These are phyloP conservation scores for Lepidium campestre DNA, from an alignment of 441 rosid species.

Conservation along the genomic window DNA sequence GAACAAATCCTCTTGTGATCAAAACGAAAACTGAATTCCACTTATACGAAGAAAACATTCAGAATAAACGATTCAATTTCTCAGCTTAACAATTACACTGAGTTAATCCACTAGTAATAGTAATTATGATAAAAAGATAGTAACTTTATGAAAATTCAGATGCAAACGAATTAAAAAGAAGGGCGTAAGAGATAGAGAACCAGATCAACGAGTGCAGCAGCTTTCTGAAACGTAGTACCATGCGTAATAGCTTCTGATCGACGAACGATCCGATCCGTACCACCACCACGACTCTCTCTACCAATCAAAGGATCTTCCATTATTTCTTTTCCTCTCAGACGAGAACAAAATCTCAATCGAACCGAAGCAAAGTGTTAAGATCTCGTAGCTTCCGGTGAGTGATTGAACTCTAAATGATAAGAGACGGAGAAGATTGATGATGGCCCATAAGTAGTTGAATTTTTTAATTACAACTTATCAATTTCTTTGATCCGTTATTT, in stretches of 20 bases:
- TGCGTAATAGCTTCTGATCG: conserved; percentile 73
- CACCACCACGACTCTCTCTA: conserved; percentile 45
- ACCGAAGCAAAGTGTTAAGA: background rate
- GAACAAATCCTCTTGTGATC: background rate
- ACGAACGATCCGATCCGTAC: conserved; percentile 36
- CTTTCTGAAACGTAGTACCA: conserved; percentile 76
- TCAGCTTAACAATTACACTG: background rate
- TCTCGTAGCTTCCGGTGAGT: conserved; percentile 1
- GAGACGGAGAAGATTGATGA: background rate
- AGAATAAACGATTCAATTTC: background rate
- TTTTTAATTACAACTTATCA: background rate
- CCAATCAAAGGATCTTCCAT: conserved; percentile 55
- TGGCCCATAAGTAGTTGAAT: conserved; percentile 24
- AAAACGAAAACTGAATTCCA: background rate
- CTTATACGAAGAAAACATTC: background rate
- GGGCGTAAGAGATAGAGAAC: conserved; percentile 32
- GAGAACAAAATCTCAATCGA: conserved; percentile 5
- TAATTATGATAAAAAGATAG: background rate
- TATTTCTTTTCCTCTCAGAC: background rate
- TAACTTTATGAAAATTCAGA: background rate
- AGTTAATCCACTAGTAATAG: background rate
- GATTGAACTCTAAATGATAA: background rate
- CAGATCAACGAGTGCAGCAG: conserved; percentile 98
- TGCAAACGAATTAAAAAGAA: background rate
- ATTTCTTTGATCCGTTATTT: background rate